Evolutionary conservation across 2,329 filamentous ascomycete genomes (phyloP), one percentile per base, ranked within the genome.

Genomic region (Fusarium multiceps): DNA sequence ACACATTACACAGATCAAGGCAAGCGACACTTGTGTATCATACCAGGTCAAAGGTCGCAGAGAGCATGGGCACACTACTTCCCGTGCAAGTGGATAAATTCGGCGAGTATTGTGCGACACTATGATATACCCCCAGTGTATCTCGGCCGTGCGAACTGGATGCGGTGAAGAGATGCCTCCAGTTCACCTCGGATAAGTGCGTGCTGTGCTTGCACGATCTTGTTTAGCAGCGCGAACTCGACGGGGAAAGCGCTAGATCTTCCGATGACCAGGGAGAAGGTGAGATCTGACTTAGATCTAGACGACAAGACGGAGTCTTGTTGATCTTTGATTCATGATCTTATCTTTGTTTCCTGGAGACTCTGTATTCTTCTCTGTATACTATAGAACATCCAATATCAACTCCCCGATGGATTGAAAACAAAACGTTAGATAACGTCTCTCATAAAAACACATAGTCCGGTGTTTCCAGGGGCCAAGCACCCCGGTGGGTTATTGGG

Each of bases 1-100:
- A n/a, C 25, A 75, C 68, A 72, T 72, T 27, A 50, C 62, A 72
- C 73, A 56, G 27, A 72, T 66, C 61, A 55, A 73, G 58, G 61
- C 68, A 68, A 75, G 73, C 68, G 73, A 72, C 51, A 55, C 58
- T 62, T 59, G 60, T 72, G 62, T 59, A 55, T 54, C 59, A 20
- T 34, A 55, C 28, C 40, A 58, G 32, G 51, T 45, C 57, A 68
- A 64, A 69, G 48, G 55, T 49, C 63, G 61, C 47, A 47, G 62
- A 25, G 18, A 51, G 47, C 55, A 56, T 42, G 21, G 37, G 25
- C 45, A 12, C 47, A 50, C 54, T 57, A 40, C 28, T 67, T 43
- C 21, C 49, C 30, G 40, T 65, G 51, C 48, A 43, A 47, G 56
- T 59, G 46, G 61, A 61, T 50, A 74, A 55, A 40, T 49, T 43